phyloP scores from a whole-genome alignment of 2,329 filamentous ascomycete species.

The Pseudogymnoascus sp. region DNA sequence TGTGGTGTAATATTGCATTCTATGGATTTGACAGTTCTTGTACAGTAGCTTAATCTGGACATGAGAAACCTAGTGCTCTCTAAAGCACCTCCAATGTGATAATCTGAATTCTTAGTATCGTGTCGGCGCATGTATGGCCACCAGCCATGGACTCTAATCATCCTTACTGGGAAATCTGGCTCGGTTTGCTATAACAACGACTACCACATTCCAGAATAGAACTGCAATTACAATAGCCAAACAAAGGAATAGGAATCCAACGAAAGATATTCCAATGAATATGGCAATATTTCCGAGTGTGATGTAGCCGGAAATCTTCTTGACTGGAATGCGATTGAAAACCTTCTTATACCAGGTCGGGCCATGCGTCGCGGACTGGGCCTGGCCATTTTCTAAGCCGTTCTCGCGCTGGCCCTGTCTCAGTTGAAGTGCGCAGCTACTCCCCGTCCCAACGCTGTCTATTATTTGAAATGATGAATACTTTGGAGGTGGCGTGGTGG shows the following conservation, averaged over 20 bases:
- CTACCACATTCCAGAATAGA: not conserved
- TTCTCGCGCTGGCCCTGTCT: not conserved
- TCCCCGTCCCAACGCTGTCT: not conserved
- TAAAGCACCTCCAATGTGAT: not conserved
- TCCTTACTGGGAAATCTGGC: not conserved
- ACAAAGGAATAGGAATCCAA: not conserved
- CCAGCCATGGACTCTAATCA: not conserved
- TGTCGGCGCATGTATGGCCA: not conserved
- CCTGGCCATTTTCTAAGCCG: not conserved
- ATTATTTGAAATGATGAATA: not conserved
- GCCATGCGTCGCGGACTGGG: not conserved
- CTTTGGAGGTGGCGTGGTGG: not conserved
- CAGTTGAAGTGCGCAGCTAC: not conserved
- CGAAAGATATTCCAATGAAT: not conserved
- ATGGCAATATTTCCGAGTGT: not conserved
- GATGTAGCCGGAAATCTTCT: not conserved
- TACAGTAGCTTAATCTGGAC: not conserved
- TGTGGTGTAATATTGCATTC: not conserved
- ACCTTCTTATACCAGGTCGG: not conserved
- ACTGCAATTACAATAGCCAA: not conserved
- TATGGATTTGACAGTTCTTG: not conserved
- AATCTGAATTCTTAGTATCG: not conserved
- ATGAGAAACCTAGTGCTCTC: not conserved
- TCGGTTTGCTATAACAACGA: not conserved
- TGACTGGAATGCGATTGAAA: not conserved